Evolutionary conservation across 768 basidiomycete genomes (phyloP).

Genomic region (Cystofilobasidium bisporidii): DNA sequence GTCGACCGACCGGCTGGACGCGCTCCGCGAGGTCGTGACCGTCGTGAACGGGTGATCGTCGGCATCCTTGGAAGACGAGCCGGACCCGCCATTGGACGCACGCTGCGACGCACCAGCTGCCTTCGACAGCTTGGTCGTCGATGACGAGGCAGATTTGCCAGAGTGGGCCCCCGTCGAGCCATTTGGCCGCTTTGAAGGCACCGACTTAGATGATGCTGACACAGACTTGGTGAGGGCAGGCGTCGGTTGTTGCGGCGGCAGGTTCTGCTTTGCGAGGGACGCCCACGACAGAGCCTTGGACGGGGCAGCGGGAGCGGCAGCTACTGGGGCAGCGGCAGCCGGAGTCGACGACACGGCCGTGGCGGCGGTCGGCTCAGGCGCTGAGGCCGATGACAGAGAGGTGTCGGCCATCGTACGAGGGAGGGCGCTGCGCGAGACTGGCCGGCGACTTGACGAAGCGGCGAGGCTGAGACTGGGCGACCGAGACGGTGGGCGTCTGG

Average conservation of each 20-base stretch:
- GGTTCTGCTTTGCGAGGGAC: conserved; percentile 9
- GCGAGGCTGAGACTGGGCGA: neutral
- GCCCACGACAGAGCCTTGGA: conserved; percentile 13
- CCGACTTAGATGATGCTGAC: neutral
- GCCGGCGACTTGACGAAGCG: neutral
- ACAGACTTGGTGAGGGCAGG: neutral
- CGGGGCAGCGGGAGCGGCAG: neutral
- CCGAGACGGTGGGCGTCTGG: too few relatives aligned
- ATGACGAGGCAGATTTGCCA: neutral
- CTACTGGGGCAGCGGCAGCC: neutral
- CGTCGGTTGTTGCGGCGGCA: conserved; percentile 6
- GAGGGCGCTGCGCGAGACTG: neutral
- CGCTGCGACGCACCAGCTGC: conserved; percentile 1
- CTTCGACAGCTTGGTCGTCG: neutral
- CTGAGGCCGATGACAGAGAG: neutral
- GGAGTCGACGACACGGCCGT: neutral
- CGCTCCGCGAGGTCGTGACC: neutral
- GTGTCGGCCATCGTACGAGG: neutral
- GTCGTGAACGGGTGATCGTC: neutral
- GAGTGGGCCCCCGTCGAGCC: neutral
- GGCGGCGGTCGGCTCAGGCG: neutral
- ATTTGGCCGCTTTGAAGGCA: neutral
- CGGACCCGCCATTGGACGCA: neutral
- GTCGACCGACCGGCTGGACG: conserved; percentile 1
- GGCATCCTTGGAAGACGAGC: neutral